Conservation (phyloP, 345 rosid species). For the Viola odorata region DNA sequence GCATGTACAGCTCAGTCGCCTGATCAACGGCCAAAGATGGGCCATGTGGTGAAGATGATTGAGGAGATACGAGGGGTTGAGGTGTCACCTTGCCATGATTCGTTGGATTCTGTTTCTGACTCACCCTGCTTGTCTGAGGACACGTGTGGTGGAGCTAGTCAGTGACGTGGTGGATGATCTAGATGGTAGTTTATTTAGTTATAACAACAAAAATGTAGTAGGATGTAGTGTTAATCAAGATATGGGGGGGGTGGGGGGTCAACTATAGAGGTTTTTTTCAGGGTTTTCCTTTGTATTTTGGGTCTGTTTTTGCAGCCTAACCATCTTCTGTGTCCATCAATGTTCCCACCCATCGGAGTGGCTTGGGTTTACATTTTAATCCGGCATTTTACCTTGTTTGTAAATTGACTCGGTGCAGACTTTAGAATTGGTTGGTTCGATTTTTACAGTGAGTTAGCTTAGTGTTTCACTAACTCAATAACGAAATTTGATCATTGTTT, state of each 20-base stretch:
- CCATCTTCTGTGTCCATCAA: background rate
- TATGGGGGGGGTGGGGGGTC: too few relatives aligned
- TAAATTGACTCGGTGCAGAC: too few relatives aligned
- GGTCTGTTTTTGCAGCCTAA: background rate
- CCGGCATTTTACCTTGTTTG: too few relatives aligned
- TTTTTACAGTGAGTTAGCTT: too few relatives aligned
- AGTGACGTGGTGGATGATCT: conserved; percentile 18
- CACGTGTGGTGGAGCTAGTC: conserved; percentile 55
- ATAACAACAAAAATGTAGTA: background rate
- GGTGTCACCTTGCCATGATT: conserved; percentile 60
- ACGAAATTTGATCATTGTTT: too few relatives aligned
- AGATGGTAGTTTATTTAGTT: background rate
- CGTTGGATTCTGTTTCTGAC: conserved; percentile 52
- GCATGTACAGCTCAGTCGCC: conserved; percentile 42
- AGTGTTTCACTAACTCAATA: too few relatives aligned
- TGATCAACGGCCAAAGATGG: conserved; percentile 61
- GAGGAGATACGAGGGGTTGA: conserved; percentile 60
- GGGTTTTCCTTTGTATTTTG: too few relatives aligned
- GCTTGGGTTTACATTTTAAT: too few relatives aligned
- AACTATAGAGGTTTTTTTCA: too few relatives aligned
- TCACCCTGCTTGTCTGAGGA: conserved; percentile 80
- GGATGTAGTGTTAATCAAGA: background rate
- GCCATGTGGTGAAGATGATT: conserved; percentile 64
- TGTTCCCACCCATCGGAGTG: too few relatives aligned
- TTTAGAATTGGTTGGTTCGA: too few relatives aligned